These are phyloP conservation scores for Sanguinoderma infundibulare DNA, from an alignment of 1,284 basidiomycete species.

Conservation along the genomic window DNA sequence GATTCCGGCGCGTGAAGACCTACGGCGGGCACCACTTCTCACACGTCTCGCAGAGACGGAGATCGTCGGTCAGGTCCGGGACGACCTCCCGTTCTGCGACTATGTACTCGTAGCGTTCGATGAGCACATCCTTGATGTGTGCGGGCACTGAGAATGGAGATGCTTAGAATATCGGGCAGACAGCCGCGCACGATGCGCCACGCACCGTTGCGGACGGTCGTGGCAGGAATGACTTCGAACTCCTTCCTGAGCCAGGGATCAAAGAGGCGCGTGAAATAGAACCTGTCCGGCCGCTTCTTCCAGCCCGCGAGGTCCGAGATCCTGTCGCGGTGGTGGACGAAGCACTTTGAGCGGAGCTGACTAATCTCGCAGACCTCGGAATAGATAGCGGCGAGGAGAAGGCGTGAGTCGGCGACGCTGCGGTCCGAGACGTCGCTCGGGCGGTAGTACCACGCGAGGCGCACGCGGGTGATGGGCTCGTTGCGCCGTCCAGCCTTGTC, in stretches of 20 bases:
- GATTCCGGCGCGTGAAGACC: constrained; percentile 35
- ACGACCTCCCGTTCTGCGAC: constrained; percentile 93
- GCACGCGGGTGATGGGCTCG: constrained; percentile 77
- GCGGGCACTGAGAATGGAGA: constrained; percentile 65
- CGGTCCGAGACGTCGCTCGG: constrained; percentile 88
- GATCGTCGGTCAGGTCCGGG: constrained; percentile 85
- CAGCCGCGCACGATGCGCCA: neutral
- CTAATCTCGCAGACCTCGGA: constrained; percentile 93
- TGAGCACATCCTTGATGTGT: constrained; percentile 76
- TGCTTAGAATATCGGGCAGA: neutral
- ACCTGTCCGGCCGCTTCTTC: constrained; percentile 94
- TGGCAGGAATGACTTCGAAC: constrained; percentile 92
- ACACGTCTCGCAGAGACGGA: constrained; percentile 88
- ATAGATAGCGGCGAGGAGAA: constrained; percentile 93
- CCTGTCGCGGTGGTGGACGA: constrained; percentile 92
- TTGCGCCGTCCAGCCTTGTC: constrained; percentile 54
- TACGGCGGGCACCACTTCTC: constrained; percentile 88
- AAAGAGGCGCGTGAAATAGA: constrained; percentile 93
- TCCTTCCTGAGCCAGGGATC: constrained; percentile 99
- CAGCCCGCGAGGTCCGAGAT: constrained; percentile 93
- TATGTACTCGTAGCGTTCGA: constrained; percentile 91
- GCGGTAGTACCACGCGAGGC: constrained; percentile 93
- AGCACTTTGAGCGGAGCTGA: constrained; percentile 90
- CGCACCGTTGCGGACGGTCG: constrained; percentile 89
- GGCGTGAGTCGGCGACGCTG: constrained; percentile 84